phyloP scores from a whole-genome alignment of 164 flowering plant species.

The Sedum album region DNA sequence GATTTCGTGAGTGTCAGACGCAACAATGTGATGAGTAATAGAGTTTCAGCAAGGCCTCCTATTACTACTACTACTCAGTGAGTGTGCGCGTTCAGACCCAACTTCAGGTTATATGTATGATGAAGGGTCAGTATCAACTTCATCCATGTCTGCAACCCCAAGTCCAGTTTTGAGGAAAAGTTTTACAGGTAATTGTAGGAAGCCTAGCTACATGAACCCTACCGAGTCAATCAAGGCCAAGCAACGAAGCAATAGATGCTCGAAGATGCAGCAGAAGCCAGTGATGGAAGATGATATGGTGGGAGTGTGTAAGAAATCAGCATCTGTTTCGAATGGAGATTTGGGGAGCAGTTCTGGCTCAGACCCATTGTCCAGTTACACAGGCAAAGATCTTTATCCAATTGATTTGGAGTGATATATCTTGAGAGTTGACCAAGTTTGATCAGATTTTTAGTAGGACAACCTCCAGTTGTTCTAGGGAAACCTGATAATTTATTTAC shows the following conservation, averaged over 20 bases:
- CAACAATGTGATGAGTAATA: constrained; percentile 30
- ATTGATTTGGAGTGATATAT: constrained; percentile 4
- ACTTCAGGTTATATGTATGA: constrained; percentile 26
- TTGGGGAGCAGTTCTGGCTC: constrained; percentile 30
- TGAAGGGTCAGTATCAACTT: constrained; percentile 34
- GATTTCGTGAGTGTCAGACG: constrained; percentile 21
- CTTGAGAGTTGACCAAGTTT: not conserved
- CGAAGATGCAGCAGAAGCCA: constrained; percentile 11
- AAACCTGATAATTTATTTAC: not conserved
- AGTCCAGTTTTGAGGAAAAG: constrained; percentile 22
- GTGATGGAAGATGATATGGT: constrained; percentile 15
- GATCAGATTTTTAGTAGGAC: not conserved
- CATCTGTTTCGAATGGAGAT: constrained; percentile 15
- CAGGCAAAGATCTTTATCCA: constrained; percentile 34
- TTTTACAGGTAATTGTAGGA: constrained; percentile 12
- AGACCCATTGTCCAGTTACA: constrained; percentile 17
- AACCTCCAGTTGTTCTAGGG: constrained; percentile 2
- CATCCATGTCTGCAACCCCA: constrained; percentile 30
- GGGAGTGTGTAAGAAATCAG: constrained; percentile 15
- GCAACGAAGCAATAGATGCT: constrained; percentile 17
- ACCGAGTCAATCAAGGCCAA: constrained; percentile 51
- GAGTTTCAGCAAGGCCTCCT: constrained; percentile 20
- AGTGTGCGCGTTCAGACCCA: constrained; percentile 26
- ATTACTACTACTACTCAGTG: not conserved
- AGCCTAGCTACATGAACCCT: constrained; percentile 45